Evolutionary conservation across 179 eudicot genomes (phyloP).

Genomic region (Spergularia azorica): DNA sequence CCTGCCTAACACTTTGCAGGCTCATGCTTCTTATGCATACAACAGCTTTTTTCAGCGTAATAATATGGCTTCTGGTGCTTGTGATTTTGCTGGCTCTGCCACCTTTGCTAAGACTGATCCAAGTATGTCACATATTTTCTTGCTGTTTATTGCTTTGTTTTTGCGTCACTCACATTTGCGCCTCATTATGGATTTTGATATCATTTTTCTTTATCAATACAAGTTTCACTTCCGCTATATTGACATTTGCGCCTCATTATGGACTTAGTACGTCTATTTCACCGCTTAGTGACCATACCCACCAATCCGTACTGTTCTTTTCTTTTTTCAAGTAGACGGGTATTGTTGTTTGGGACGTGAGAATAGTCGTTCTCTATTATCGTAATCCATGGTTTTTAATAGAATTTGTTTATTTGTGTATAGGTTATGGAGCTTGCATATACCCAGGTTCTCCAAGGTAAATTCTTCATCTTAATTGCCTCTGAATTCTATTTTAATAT

Average conservation of each 20-base stretch:
- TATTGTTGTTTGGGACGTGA: too few species aligned
- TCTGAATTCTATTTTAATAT: background rate
- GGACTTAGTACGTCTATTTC: background rate
- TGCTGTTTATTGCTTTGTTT: too few species aligned
- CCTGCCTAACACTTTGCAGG: constrained; percentile 71
- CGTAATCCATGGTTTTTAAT: background rate
- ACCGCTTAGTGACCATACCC: too few species aligned
- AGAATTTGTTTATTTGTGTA: background rate
- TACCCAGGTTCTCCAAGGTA: constrained; percentile 81
- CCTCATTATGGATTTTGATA: too few species aligned
- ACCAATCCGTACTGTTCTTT: too few species aligned
- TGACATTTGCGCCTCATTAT: background rate
- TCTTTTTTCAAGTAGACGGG: too few species aligned
- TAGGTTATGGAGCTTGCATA: constrained; percentile 86
- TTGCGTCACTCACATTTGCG: too few species aligned
- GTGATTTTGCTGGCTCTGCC: constrained; percentile 67
- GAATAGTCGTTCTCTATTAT: too few species aligned
- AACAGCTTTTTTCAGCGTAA: constrained; percentile 71
- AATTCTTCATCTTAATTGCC: background rate
- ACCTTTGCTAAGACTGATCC: constrained; percentile 80
- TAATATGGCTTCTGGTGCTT: constrained; percentile 53
- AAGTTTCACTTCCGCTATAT: background rate
- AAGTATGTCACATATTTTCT: constrained; percentile 32
- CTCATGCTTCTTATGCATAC: constrained; percentile 89
- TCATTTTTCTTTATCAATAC: too few species aligned